These are phyloP conservation scores for Cladophialophora chaetospira DNA, from an alignment of 2,329 filamentous ascomycete genomes.

Conservation along the genomic window DNA sequence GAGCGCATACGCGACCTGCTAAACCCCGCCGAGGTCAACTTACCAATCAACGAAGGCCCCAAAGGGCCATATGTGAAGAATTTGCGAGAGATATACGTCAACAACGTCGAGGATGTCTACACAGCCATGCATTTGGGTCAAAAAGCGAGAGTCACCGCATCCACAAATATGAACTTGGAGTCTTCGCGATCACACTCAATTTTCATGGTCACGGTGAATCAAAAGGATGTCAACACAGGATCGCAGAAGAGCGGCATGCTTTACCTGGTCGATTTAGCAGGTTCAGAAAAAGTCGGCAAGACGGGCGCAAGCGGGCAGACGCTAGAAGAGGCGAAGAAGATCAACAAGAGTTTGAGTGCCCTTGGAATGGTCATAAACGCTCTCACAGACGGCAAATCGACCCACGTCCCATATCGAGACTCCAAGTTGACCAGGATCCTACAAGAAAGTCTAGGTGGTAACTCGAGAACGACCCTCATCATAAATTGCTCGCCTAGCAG, in stretches of 20 bases:
- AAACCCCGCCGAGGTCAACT: slow-evolving; percentile 89
- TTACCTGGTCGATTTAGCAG: slow-evolving; percentile 95
- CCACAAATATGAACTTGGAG: slow-evolving; percentile 99
- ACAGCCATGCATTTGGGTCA: slow-evolving; percentile 95
- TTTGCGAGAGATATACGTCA: slow-evolving; percentile 90
- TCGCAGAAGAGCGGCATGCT: slow-evolving; percentile 95
- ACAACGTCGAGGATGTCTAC: slow-evolving; percentile 92
- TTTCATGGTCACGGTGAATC: slow-evolving; percentile 93
- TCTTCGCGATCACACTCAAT: slow-evolving; percentile 98
- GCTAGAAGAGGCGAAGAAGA: slow-evolving; percentile 98
- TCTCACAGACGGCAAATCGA: slow-evolving; percentile 94
- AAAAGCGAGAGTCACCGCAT: slow-evolving; percentile 83
- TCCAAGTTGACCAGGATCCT: slow-evolving; percentile 96
- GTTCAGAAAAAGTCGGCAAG: slow-evolving; percentile 98
- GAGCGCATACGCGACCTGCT: slow-evolving; percentile 94
- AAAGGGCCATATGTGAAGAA: slow-evolving; percentile 96
- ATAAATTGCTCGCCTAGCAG: slow-evolving; percentile 99
- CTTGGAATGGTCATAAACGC: slow-evolving; percentile 99
- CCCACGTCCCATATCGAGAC: slow-evolving; percentile 93
- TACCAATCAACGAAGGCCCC: slow-evolving; percentile 98
- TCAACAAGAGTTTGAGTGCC: slow-evolving; percentile 98
- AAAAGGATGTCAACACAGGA: slow-evolving; percentile 96
- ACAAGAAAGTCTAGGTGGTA: slow-evolving; percentile 95
- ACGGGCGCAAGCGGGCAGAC: slow-evolving; percentile 97
- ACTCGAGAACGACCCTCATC: slow-evolving; percentile 96